Evolutionary conservation across 805 yeast species (phyloP).

Genomic region (Zygosaccharomyces siamensis): DNA sequence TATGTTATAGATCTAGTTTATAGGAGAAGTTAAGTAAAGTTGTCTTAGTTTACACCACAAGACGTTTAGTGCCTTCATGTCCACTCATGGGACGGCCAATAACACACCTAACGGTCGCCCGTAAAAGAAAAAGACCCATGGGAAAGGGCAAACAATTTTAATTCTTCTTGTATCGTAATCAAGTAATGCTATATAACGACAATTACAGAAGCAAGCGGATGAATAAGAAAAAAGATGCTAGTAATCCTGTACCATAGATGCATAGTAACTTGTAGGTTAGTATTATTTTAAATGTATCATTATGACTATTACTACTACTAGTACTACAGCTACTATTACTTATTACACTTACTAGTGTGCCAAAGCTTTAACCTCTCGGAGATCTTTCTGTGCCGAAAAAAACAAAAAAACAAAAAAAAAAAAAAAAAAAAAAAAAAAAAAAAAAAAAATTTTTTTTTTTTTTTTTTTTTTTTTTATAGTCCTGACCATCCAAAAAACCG

Average conservation of each 20-base stretch:
- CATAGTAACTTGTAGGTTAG: no score
- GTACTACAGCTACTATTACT: no score
- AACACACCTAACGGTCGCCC: conserved; percentile 4
- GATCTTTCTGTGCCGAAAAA: no score
- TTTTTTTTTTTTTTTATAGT: neutral
- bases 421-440: no score
- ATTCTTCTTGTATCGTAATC: neutral
- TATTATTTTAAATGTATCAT: no score
- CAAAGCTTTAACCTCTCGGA: no score
- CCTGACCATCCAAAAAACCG: conserved; percentile 9
- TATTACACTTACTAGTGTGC: no score
- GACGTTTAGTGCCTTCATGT: conserved; percentile 1
- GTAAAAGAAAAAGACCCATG: conserved; percentile 5
- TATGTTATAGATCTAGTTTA: neutral
- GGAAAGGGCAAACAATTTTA: conserved; percentile 4
- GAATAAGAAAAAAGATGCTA: neutral
- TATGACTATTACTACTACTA: neutral
- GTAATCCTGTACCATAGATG: no score
- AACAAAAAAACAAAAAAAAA: no score
- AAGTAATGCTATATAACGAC: no score
- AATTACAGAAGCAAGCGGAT: neutral
- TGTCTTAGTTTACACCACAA: conserved; percentile 6
- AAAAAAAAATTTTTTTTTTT: no score
- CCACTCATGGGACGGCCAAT: conserved; percentile 5
- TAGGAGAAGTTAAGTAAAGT: conserved; percentile 2